A percentile compares a stretch with the other conserved stretches of the same genome.
phyloP scores from a whole-genome alignment of 2,329 filamentous ascomycete genomes.

The Pseudogymnoascus sp. region DNA sequence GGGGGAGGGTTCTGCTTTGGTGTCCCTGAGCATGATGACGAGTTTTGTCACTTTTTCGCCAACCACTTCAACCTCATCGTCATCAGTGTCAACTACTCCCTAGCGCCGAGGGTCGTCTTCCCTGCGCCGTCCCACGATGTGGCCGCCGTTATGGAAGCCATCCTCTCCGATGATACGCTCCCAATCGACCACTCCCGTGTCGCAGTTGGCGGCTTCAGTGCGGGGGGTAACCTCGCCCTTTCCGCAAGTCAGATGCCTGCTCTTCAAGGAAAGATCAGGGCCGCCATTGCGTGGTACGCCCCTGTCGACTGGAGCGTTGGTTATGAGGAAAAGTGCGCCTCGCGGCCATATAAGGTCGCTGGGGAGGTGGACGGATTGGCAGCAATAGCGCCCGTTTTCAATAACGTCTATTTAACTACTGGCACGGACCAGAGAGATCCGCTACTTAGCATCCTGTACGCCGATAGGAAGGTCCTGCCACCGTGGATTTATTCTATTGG shows the following conservation, averaged over 20 bases:
- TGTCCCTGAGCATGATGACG: conserved; percentile 37
- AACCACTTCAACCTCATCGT: conserved; percentile 35
- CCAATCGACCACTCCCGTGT: conserved; percentile 38
- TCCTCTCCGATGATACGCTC: conserved; percentile 36
- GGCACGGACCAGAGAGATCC: conserved; percentile 22
- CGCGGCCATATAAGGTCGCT: conserved; percentile 28
- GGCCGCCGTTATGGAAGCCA: conserved; percentile 34
- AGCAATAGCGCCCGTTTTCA: conserved; percentile 11
- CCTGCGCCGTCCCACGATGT: conserved; percentile 39
- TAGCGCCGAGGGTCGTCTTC: conserved; percentile 38
- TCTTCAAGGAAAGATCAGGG: conserved; percentile 28
- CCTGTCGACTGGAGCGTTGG: conserved; percentile 34
- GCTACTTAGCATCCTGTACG: conserved; percentile 18
- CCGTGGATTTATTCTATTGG: conserved; percentile 20
- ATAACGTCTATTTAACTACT: conserved; percentile 17
- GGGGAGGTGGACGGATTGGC: conserved; percentile 17
- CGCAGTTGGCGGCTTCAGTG: conserved; percentile 41
- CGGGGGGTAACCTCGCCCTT: conserved; percentile 42
- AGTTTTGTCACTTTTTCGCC: conserved; percentile 39
- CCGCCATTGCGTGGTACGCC: conserved; percentile 38
- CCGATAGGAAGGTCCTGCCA: conserved; percentile 18
- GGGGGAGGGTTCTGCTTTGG: conserved; percentile 43
- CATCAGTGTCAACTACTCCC: conserved; percentile 41
- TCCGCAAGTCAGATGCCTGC: conserved; percentile 33
- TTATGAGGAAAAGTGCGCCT: conserved; percentile 24